Evolutionary conservation across 2,329 filamentous ascomycete genomes (phyloP).

Genomic region (Didymella exigua): DNA sequence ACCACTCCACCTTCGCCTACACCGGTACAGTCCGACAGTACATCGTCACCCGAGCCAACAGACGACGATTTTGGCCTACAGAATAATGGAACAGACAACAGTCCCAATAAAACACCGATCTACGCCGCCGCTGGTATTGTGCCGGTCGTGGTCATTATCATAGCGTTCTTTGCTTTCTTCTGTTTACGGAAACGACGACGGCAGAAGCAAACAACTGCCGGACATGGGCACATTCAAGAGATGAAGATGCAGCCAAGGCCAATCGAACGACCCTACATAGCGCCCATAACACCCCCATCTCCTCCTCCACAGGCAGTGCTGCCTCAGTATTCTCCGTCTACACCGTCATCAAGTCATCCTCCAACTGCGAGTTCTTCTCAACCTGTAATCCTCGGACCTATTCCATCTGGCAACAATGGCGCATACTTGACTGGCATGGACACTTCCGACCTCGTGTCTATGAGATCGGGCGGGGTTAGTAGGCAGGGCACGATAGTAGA

Average conservation of each 20-base stretch:
- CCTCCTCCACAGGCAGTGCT: slow-evolving; percentile 17
- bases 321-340: slow-evolving; percentile 24
- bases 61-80: background rate
- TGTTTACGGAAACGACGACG: slow-evolving; percentile 41
- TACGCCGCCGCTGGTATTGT: slow-evolving; percentile 35
- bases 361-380: slow-evolving; percentile 26
- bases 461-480: slow-evolving; percentile 28
- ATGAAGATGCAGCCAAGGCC: slow-evolving; percentile 34
- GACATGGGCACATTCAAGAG: slow-evolving; percentile 24
- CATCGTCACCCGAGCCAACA: slow-evolving; percentile 2
- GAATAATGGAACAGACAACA: slow-evolving; percentile 8
- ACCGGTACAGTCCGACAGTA: background rate
- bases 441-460: slow-evolving; percentile 45
- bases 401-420: slow-evolving; percentile 36
- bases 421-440: slow-evolving; percentile 48
- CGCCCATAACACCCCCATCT: slow-evolving; percentile 26
- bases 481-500: slow-evolving; percentile 19
- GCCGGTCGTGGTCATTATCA: slow-evolving; percentile 33
- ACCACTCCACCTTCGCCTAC: slow-evolving; percentile 1
- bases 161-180: slow-evolving; percentile 32
- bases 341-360: slow-evolving; percentile 21
- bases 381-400: slow-evolving; percentile 46
- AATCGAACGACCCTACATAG: slow-evolving; percentile 24
- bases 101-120: slow-evolving; percentile 18
- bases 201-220: slow-evolving; percentile 19